These are phyloP conservation scores for Lipomyces kockii DNA, from an alignment of 805 yeast species.

Conservation along the genomic window DNA sequence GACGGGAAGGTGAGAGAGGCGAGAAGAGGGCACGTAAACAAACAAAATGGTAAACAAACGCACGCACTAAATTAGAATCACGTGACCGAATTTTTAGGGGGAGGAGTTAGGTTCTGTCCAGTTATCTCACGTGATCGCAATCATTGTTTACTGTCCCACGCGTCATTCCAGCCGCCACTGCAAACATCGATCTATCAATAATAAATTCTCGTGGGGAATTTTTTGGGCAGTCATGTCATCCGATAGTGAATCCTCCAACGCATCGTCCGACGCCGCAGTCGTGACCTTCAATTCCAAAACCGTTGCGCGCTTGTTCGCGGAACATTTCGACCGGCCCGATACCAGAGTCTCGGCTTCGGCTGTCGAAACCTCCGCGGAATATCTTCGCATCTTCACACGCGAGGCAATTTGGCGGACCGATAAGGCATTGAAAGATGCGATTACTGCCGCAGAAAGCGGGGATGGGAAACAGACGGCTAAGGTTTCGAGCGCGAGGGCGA, in stretches of 20 bases:
- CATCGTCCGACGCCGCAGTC: not conserved
- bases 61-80: no score
- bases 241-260: not conserved
- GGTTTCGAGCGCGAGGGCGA: not conserved
- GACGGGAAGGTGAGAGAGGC: no score
- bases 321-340: slow-evolving; percentile 37
- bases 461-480: not conserved
- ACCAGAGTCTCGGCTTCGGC: slow-evolving; percentile 38
- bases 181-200: no score
- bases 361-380: slow-evolving; percentile 48
- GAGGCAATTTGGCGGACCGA: slow-evolving; percentile 57
- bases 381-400: slow-evolving; percentile 53
- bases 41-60: no score
- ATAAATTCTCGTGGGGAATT: no score
- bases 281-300: slow-evolving; percentile 32
- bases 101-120: no score
- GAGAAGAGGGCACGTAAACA: no score
- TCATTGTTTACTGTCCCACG: no score
- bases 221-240: not conserved
- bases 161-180: no score
- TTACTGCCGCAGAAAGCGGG: slow-evolving; percentile 12
- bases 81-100: no score
- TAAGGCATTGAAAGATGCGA: slow-evolving; percentile 44
- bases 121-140: no score
- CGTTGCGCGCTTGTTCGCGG: slow-evolving; percentile 36